phyloP scores from a whole-genome alignment of 169 alveolate species.

The Eimeria necatrix region DNA sequence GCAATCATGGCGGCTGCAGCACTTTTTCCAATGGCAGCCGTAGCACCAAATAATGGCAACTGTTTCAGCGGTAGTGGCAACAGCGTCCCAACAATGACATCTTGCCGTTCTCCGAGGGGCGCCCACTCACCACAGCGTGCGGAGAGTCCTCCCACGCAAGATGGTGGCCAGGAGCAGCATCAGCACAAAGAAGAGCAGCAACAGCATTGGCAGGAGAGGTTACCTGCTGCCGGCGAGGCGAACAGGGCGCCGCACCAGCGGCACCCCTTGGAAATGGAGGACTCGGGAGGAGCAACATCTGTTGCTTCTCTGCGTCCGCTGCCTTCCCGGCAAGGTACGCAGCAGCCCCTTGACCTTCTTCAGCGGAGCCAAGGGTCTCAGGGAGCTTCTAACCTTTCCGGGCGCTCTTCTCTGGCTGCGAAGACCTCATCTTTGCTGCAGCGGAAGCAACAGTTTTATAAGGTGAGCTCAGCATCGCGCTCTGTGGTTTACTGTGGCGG shows the following conservation, averaged over 20 bases:
- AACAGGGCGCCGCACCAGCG: neutral
- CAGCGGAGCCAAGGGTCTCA: slow-evolving; percentile 8
- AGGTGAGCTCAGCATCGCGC: neutral
- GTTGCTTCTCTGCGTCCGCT: slow-evolving; percentile 7
- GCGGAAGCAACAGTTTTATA: slow-evolving; percentile 68
- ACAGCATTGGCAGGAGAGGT: slow-evolving; percentile 46
- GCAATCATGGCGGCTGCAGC: slow-evolving; percentile 75
- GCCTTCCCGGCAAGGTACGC: slow-evolving; percentile 37
- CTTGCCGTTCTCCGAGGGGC: slow-evolving; percentile 41
- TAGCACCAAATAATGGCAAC: neutral
- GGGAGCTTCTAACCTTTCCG: slow-evolving; percentile 13
- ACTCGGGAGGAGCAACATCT: neutral
- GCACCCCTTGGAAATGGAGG: slow-evolving; percentile 19
- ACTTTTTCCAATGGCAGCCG: slow-evolving; percentile 65
- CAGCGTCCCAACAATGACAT: slow-evolving; percentile 13
- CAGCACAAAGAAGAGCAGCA: neutral
- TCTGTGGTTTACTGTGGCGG: too few species aligned
- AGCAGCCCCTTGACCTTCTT: slow-evolving; percentile 52
- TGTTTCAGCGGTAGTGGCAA: slow-evolving; percentile 36
- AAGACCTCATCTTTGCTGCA: slow-evolving; percentile 70
- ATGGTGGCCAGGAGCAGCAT: slow-evolving; percentile 18
- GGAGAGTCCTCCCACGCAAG: slow-evolving; percentile 39
- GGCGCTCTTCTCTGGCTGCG: slow-evolving; percentile 26
- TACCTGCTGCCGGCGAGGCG: neutral
- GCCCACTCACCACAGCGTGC: slow-evolving; percentile 25